Conservation (phyloP, 306 rosid species). For the Acacia melanoxylon region DNA sequence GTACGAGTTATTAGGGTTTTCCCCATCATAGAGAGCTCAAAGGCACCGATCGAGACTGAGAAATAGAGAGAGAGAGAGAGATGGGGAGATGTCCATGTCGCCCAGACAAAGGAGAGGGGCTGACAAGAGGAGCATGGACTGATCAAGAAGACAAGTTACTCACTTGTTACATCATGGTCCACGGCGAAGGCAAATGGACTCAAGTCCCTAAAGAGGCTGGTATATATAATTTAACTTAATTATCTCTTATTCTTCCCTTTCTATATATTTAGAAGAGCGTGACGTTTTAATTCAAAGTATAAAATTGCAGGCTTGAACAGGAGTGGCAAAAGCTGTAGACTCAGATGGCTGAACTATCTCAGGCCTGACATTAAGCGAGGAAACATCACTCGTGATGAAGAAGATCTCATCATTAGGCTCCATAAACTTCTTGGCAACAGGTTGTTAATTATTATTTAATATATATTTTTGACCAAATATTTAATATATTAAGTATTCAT, state of each 20-base stretch:
- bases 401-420: constrained; percentile 16
- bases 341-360: constrained; percentile 16
- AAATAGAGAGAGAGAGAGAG: background rate
- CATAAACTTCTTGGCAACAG: constrained; percentile 17
- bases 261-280: background rate
- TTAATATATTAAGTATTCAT: background rate
- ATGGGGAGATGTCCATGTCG: background rate
- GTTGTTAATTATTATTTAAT: background rate
- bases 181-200: constrained; percentile 6
- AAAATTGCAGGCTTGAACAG: constrained; percentile 9
- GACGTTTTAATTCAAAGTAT: background rate
- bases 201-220: background rate
- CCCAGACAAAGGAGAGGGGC: background rate
- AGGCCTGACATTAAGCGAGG: constrained; percentile 15
- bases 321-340: constrained; percentile 24
- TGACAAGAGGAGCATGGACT: constrained; percentile 18
- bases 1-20: background rate
- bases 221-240: background rate
- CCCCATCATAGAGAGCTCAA: background rate
- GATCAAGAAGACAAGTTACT: background rate
- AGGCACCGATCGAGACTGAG: background rate
- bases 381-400: constrained; percentile 10
- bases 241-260: background rate
- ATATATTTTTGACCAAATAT: too few relatives aligned
- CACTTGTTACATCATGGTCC: background rate